Percentiles rank a stretch among this genome's conserved stretches.
Conservation (phyloP, 139 green algal genomes). For the Chlamydomonas asymmetrica region DNA sequence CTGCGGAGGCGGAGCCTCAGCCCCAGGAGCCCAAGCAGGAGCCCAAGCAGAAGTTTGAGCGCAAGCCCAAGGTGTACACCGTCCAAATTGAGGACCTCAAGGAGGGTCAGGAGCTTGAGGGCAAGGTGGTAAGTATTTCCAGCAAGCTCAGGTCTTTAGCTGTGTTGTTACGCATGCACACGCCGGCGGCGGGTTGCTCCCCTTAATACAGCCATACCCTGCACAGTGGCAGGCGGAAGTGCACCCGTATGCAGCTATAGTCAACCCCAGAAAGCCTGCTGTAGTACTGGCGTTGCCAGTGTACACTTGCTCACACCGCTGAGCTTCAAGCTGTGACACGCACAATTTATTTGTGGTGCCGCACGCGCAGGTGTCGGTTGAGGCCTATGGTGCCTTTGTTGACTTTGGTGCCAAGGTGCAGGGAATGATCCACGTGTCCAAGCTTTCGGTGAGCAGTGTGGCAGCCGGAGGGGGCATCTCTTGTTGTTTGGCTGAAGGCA, state of each 20-base stretch:
- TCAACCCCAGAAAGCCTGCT: no score
- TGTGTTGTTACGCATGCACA: background rate
- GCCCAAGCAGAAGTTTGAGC: background rate
- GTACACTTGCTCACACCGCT: no score
- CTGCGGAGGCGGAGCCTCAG: conserved; percentile 34
- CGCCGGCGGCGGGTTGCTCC: background rate
- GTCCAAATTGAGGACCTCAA: conserved; percentile 39
- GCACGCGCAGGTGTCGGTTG: conserved; percentile 52
- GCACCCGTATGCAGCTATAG: no score
- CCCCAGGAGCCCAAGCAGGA: conserved; percentile 8
- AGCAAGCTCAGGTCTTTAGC: background rate
- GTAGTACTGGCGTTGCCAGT: background rate
- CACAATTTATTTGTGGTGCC: background rate
- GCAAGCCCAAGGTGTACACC: conserved; percentile 7
- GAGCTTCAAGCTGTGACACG: background rate
- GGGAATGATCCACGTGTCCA: conserved; percentile 94
- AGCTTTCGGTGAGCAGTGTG: conserved; percentile 72
- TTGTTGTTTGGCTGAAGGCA: no score
- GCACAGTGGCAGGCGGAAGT: background rate
- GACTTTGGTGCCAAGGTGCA: conserved; percentile 83
- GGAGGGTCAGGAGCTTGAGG: conserved; percentile 50
- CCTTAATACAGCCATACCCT: background rate
- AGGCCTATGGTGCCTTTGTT: conserved; percentile 92
- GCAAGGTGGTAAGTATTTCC: conserved; percentile 53
- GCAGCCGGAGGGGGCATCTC: no score